A percentile compares a stretch with the other conserved stretches of the same genome.
These are phyloP conservation scores for Phytophthora crassamura DNA, from an alignment of 352 stramenopile genomes.

Conservation along the genomic window DNA sequence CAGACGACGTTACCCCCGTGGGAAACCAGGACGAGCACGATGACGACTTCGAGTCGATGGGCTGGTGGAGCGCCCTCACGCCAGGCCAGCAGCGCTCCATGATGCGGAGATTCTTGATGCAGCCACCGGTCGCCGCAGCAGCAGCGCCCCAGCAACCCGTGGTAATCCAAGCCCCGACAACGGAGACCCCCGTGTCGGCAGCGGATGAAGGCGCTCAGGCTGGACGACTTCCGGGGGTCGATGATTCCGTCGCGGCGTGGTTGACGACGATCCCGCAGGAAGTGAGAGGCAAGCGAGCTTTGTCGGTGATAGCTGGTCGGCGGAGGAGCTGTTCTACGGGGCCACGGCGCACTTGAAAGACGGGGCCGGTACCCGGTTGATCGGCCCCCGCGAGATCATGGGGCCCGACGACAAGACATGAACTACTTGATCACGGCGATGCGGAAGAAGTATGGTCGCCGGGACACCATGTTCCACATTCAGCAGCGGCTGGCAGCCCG, in stretches of 20 bases:
- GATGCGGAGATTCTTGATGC: background rate
- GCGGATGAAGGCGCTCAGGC: background rate
- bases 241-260: background rate
- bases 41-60: too few relatives aligned
- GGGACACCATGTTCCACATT: background rate
- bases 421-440: background rate
- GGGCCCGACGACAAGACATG: background rate
- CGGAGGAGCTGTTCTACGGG: background rate
- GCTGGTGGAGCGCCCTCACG: background rate
- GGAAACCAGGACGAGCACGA: too few relatives aligned
- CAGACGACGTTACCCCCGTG: too few relatives aligned
- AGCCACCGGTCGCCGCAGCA: background rate
- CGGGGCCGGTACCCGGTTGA: background rate
- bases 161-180: background rate
- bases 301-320: background rate
- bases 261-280: background rate
- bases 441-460: slow-evolving; percentile 3
- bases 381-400: background rate
- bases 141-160: background rate
- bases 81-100: background rate
- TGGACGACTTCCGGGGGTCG: background rate
- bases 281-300: background rate
- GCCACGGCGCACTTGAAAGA: background rate
- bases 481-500: background rate
- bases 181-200: background rate